Evolutionary conservation across 768 basidiomycete species (phyloP), one percentile per base, ranked within the genome.

Genomic region (Suillus hirtellus): DNA sequence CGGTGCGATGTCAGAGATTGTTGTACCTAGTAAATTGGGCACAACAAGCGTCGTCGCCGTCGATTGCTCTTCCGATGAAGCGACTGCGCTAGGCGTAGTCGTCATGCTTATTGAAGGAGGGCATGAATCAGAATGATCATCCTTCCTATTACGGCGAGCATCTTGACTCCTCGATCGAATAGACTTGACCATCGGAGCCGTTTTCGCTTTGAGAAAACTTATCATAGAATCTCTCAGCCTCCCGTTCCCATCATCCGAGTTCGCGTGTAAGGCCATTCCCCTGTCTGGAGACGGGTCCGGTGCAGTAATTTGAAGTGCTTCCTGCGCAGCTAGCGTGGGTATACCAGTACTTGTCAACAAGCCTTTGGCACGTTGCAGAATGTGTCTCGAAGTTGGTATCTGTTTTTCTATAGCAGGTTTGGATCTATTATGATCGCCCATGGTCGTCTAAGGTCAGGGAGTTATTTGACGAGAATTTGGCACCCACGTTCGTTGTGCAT

Each of bases 341-440:
- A 74, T 71, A 44, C 71, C 70, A 24, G 73, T 73, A 64, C 70
- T 73, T n/a, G 72, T 72, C 43, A 75, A 63, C 53, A 82, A 64
- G 60, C 71, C 75, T 14, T 73, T 73, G 1, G 81, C 80, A n/a
- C 82, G 75, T 56, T 72, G 76, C 4, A 82, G 68, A 37, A 72
- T 63, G 17, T 72, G 74, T 38, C 43, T 63, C 17, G 71, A 64
- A 46, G 50, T 27, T n/a, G 59, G 42, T 21, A 58, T 54, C 60
- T 60, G 60, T 40, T 17, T 27, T 44, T 64, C 52, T 34, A 38
- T 27, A 38, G 55, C 2, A 37, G 15, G 55, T 24, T 2, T 56
- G 21, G 9, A 2, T 56, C 38, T 38, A 38, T 40, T 17, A 24
- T 3, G 55, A 37, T 40, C 55, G 15, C 9, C 21, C 38, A 56